Evolutionary conservation across 2,329 filamentous ascomycete genomes (phyloP), one percentile per base, ranked within the genome.

Genomic region (Phyllachora maydis): DNA sequence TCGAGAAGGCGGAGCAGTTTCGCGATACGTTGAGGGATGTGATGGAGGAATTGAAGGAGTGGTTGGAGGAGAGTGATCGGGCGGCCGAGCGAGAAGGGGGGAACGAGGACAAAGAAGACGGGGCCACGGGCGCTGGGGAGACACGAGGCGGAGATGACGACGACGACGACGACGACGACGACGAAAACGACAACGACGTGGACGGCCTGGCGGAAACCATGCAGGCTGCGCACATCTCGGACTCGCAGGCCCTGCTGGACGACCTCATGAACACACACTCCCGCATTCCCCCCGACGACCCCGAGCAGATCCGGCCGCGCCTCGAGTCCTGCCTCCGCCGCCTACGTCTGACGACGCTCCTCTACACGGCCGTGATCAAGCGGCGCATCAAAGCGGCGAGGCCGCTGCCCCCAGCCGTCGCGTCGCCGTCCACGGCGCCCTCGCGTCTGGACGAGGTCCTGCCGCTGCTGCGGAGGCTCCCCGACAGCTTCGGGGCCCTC

Each of bases 11-110:
- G 2, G 66, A 78, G 34, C 60, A 82, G 41, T 78, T 73, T 47
- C 56, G 68, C 19, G 77, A 77, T 26, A 65, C 75, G 3, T 52
- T 93, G 13, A 65, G 77, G 35, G 85, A 93, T 49, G 75, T 81
- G 0, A 64, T 90, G 34, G 66, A 77, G 31, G 85, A 93, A 49
- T 46, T 93, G 32, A 78, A 81, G 41, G 79, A 85, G 35, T 93
- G 83, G 81, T 68, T 72, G 11, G 75, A 81, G 2, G 74, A 81
- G n/a, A n/a, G n/a, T n/a, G n/a, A n/a, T n/a, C n/a, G n/a, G n/a
- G n/a, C n/a, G 36, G 61, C 65, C 7, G 59, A 62, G 0, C 63
- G 66, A 3, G 67, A 67, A 1, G 68, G 67, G 2, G 59, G 61
- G 9, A 52, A 60, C 0, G 56, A 61, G 13, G 52, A 49, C 16